These are phyloP conservation scores for Galerina marginata DNA, from an alignment of 768 basidiomycete species.

Conservation along the genomic window DNA sequence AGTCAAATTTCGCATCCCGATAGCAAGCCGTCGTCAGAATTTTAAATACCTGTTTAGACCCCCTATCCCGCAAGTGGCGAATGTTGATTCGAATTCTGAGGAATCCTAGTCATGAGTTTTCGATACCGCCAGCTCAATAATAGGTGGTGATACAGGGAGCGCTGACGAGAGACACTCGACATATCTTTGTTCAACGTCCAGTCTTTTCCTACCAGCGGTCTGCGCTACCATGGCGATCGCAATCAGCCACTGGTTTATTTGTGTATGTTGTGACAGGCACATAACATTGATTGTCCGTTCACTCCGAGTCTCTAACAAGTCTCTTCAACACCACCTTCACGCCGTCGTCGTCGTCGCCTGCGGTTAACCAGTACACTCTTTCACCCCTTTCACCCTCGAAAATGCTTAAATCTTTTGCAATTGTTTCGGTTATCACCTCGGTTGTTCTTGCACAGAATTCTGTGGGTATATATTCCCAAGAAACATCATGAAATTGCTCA, in stretches of 20 bases:
- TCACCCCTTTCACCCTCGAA: slow-evolving; percentile 36
- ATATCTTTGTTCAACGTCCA: too few relatives aligned
- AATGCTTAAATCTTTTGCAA: slow-evolving; percentile 58
- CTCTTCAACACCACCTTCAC: slow-evolving; percentile 17
- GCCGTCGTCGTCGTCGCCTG: slow-evolving; percentile 36
- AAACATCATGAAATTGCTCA: slow-evolving; percentile 2
- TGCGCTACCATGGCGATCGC: too few relatives aligned
- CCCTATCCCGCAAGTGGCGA: too few relatives aligned
- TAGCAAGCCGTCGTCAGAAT: too few relatives aligned
- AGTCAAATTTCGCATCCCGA: too few relatives aligned
- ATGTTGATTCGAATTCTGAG: too few relatives aligned
- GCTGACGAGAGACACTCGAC: too few relatives aligned
- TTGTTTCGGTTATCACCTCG: slow-evolving; percentile 56
- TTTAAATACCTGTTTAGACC: too few relatives aligned
- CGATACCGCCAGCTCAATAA: too few relatives aligned
- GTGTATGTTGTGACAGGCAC: slow-evolving; percentile 34
- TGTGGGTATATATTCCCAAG: slow-evolving; percentile 31
- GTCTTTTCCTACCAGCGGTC: too few relatives aligned
- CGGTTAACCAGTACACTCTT: slow-evolving; percentile 57
- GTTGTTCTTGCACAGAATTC: slow-evolving; percentile 56
- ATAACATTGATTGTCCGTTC: slow-evolving; percentile 22
- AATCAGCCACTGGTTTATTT: slow-evolving; percentile 25
- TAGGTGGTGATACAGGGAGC: too few relatives aligned
- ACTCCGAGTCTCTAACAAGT: slow-evolving; percentile 20
- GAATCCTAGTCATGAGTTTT: too few relatives aligned